Percentiles rank a stretch among this genome's conserved stretches.
phyloP scores from a whole-genome alignment of 805 yeast species.

The Blastobotrys muscicola region DNA sequence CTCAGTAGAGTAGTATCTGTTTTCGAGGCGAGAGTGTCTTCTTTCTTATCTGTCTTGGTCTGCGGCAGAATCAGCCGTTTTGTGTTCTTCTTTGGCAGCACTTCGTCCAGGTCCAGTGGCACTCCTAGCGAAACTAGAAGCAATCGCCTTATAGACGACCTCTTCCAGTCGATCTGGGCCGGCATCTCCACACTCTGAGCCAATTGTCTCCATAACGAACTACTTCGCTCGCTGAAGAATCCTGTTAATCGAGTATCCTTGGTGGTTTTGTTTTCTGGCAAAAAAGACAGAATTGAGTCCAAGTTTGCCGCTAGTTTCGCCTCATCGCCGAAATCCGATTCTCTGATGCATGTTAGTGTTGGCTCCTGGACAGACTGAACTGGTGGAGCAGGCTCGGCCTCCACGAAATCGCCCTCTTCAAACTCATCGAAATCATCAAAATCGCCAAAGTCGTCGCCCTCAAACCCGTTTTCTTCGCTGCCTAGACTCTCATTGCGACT shows the following conservation, averaged over 20 bases:
- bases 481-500: not conserved
- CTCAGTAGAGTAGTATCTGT: slow-evolving; percentile 17
- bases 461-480: slow-evolving; percentile 3
- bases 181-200: slow-evolving; percentile 31
- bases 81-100: slow-evolving; percentile 26
- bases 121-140: slow-evolving; percentile 57
- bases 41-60: slow-evolving; percentile 1
- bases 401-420: slow-evolving; percentile 11
- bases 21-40: slow-evolving; percentile 12
- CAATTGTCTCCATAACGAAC: slow-evolving; percentile 37
- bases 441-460: slow-evolving; percentile 23
- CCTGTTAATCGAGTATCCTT: slow-evolving; percentile 3
- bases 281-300: slow-evolving; percentile 1
- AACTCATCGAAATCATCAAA: slow-evolving; percentile 29
- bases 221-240: slow-evolving; percentile 17
- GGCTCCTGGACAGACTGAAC: not conserved
- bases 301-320: slow-evolving; percentile 15
- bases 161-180: slow-evolving; percentile 59
- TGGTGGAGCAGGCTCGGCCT: not conserved
- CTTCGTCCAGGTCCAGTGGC: slow-evolving; percentile 62
- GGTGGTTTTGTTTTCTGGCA: not conserved
- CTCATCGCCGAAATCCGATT: slow-evolving; percentile 14
- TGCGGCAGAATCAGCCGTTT: slow-evolving; percentile 19
- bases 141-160: slow-evolving; percentile 54
- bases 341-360: slow-evolving; percentile 8